Evolutionary conservation across 495 filamentous ascomycete genomes (phyloP).

Genomic region (Penicillium argentinense): DNA sequence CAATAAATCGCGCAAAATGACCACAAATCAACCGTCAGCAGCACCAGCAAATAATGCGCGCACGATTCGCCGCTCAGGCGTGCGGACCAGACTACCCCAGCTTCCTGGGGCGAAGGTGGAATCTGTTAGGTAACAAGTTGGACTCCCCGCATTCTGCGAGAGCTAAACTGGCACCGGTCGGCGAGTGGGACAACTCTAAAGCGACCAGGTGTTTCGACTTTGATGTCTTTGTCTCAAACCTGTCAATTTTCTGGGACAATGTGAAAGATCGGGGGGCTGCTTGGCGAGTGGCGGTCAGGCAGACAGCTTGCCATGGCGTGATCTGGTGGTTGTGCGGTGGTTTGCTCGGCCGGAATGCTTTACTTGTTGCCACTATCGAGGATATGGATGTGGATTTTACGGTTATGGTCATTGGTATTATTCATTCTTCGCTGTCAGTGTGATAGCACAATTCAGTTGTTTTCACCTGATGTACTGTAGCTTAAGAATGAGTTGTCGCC

Average conservation of each 20-base stretch:
- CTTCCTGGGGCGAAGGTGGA: constrained; percentile 27
- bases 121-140: constrained; percentile 38
- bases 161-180: constrained; percentile 7
- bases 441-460: too few relatives aligned
- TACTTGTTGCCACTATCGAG: too few relatives aligned
- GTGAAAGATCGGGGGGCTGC: not conserved
- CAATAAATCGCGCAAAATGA: not conserved
- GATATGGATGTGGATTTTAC: too few relatives aligned
- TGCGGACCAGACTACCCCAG: constrained; percentile 20
- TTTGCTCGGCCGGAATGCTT: too few relatives aligned
- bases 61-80: not conserved
- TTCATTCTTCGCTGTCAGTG: too few relatives aligned
- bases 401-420: too few relatives aligned
- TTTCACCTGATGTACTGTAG: too few relatives aligned
- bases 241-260: not conserved
- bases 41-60: too few relatives aligned
- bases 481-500: too few relatives aligned
- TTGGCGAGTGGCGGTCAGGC: constrained; percentile 1
- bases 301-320: not conserved
- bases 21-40: not conserved
- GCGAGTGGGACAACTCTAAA: constrained; percentile 23
- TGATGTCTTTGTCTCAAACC: too few relatives aligned
- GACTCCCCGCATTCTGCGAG: constrained; percentile 28
- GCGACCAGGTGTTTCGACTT: constrained; percentile 4
- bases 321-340: not conserved